These are phyloP conservation scores for Perilla frutescens DNA, from an alignment of 257 asterid species.

Conservation along the genomic window DNA sequence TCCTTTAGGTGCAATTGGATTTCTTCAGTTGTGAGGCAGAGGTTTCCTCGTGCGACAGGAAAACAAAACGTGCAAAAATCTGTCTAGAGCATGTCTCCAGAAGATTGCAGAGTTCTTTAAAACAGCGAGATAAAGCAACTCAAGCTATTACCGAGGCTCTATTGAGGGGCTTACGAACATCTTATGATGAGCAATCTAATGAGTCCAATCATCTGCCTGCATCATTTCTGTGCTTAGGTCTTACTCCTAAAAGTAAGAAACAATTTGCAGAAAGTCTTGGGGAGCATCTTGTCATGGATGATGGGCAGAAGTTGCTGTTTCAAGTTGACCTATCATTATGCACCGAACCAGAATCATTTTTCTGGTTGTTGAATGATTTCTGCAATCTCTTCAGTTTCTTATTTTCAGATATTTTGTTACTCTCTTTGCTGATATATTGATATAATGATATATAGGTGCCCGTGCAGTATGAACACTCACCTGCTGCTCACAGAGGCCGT, in stretches of 20 bases:
- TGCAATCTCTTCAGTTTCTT: conserved; percentile 5
- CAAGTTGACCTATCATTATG: conserved; percentile 32
- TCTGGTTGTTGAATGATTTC: conserved; percentile 9
- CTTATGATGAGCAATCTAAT: background rate
- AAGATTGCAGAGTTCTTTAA: conserved; percentile 11
- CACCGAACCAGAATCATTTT: conserved; percentile 31
- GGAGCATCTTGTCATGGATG: conserved; percentile 21
- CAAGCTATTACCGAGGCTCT: conserved; percentile 16
- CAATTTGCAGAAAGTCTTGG: conserved; percentile 22
- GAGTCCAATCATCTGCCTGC: conserved; percentile 15
- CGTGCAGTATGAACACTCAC: conserved; percentile 3
- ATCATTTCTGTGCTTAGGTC: conserved; percentile 34
- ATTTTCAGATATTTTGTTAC: background rate
- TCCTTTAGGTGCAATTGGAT: conserved; percentile 19
- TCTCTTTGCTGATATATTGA: background rate
- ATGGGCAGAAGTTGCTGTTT: conserved; percentile 23
- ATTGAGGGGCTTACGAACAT: conserved; percentile 1
- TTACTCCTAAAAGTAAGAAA: conserved; percentile 15
- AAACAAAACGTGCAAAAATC: conserved; percentile 8
- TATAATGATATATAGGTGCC: background rate
- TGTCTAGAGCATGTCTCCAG: conserved; percentile 2
- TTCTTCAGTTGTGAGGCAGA: background rate
- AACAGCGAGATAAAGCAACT: conserved; percentile 14
- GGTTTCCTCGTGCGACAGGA: background rate
- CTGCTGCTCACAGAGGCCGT: conserved; percentile 27